phyloP scores from a whole-genome alignment of 2,329 filamentous ascomycete genomes.

The Cytospora leucostoma region DNA sequence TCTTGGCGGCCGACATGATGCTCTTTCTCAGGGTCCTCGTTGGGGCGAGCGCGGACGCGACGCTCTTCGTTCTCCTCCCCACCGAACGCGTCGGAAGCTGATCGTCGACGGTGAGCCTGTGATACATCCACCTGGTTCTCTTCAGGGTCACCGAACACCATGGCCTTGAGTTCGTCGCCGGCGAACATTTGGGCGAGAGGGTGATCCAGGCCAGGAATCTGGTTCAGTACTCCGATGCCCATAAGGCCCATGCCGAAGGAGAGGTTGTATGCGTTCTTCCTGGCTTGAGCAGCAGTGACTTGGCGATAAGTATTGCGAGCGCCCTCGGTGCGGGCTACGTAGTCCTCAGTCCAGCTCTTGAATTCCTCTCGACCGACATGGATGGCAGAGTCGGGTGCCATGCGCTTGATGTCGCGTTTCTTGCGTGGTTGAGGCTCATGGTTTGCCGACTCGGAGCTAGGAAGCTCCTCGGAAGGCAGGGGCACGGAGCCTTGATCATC shows the following conservation, averaged over 20 bases:
- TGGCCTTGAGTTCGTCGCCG: constrained; percentile 45
- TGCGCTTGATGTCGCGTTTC: constrained; percentile 33
- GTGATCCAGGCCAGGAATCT: constrained; percentile 38
- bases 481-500: neutral
- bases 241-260: constrained; percentile 44
- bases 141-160: constrained; percentile 25
- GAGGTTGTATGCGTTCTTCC: constrained; percentile 43
- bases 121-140: constrained; percentile 29
- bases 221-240: constrained; percentile 39
- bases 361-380: constrained; percentile 42
- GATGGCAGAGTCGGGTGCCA: constrained; percentile 37
- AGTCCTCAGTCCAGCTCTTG: constrained; percentile 45
- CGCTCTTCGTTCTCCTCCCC: constrained; percentile 40
- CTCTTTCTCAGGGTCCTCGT: constrained; percentile 30
- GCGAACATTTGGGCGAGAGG: constrained; percentile 51
- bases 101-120: constrained; percentile 42
- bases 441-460: constrained; percentile 13
- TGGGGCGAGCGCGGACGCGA: constrained; percentile 42
- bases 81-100: constrained; percentile 47
- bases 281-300: constrained; percentile 41
- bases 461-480: constrained; percentile 15
- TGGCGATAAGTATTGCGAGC: constrained; percentile 30
- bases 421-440: constrained; percentile 15
- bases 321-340: constrained; percentile 57
- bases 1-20: constrained; percentile 4